Evolutionary conservation across 78 protist species (phyloP).

Genomic region (Pigoraptor vietnamica): DNA sequence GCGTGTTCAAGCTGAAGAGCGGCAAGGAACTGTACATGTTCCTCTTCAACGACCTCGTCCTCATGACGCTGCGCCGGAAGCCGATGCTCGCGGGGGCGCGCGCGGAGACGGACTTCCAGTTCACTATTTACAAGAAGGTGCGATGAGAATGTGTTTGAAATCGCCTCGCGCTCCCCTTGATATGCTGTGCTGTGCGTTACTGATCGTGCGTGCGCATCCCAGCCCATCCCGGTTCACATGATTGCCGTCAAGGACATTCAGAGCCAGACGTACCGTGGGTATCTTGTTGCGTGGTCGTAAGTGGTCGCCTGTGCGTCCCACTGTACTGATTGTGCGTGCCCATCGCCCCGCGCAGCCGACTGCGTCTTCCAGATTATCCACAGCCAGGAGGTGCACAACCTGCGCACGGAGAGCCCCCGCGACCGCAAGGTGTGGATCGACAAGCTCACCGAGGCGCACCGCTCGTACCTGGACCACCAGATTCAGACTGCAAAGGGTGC

Average conservation of each 20-base stretch:
- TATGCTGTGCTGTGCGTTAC: too few species aligned
- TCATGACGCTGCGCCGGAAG: neutral
- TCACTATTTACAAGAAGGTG: neutral
- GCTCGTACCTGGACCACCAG: neutral
- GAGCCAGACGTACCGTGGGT: neutral
- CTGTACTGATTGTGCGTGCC: neutral
- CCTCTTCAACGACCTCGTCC: neutral
- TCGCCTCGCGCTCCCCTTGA: neutral
- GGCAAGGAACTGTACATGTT: neutral
- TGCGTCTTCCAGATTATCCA: neutral
- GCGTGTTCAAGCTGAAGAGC: neutral
- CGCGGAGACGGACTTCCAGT: neutral
- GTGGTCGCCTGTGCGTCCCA: neutral
- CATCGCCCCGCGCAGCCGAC: neutral
- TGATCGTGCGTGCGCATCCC: too few species aligned
- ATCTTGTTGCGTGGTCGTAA: neutral
- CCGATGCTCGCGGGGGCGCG: neutral
- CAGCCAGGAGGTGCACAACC: neutral
- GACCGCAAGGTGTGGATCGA: neutral
- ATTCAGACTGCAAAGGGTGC: neutral
- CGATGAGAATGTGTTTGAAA: neutral
- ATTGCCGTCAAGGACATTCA: neutral
- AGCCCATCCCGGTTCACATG: neutral
- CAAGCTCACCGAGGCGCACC: neutral
- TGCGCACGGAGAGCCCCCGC: neutral